phyloP scores from a whole-genome alignment of 306 rosid genomes.

The Dalbergia cochinchinensis region DNA sequence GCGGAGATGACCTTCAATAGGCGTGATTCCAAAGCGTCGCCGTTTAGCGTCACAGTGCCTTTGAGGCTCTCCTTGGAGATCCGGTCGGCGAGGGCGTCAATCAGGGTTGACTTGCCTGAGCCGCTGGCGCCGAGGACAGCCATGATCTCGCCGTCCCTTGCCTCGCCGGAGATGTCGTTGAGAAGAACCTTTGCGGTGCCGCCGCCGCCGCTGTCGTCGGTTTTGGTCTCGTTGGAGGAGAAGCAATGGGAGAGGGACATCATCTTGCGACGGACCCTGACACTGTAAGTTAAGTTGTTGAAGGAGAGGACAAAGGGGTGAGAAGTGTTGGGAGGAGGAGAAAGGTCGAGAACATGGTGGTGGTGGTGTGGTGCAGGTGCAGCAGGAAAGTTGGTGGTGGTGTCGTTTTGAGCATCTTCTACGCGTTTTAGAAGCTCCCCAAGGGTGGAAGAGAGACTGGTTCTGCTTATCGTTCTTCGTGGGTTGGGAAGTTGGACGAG shows the following conservation, averaged over 20 bases:
- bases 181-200: conserved; percentile 60
- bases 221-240: conserved; percentile 8
- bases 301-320: conserved; percentile 78
- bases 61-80: conserved; percentile 78
- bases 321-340: conserved; percentile 11
- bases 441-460: conserved; percentile 56
- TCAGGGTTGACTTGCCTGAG: conserved; percentile 89
- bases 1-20: conserved; percentile 81
- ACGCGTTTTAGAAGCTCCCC: conserved; percentile 80
- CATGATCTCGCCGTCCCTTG: conserved; percentile 91
- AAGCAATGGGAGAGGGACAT: conserved; percentile 45
- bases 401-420: conserved; percentile 64
- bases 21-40: conserved; percentile 67
- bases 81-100: conserved; percentile 85
- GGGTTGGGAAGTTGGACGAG: conserved; percentile 46
- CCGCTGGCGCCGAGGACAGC: conserved; percentile 97
- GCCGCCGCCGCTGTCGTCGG: not conserved
- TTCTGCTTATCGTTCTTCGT: not conserved
- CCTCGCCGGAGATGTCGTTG: conserved; percentile 82
- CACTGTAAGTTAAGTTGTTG: conserved; percentile 72
- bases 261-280: conserved; percentile 58
- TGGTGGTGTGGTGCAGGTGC: not conserved
- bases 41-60: conserved; percentile 69
- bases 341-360: conserved; percentile 46
- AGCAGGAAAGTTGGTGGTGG: not conserved